Evolutionary conservation across 2,329 filamentous ascomycete species (phyloP), one percentile per base, ranked within the genome.

Genomic region (Aspergillus eucalypticola): DNA sequence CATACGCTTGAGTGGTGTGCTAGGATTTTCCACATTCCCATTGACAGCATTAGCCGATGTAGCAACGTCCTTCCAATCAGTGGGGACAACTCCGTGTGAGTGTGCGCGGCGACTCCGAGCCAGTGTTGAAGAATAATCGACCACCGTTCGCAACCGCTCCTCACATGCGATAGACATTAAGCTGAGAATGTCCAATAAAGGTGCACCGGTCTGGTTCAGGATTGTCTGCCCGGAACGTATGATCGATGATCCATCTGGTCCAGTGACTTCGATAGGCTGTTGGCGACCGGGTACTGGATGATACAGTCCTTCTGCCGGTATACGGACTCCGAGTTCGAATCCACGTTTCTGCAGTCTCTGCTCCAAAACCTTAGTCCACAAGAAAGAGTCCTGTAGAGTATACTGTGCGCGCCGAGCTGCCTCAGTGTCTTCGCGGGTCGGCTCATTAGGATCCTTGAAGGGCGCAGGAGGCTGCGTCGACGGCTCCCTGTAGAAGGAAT

Each of bases 121-220:
- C 49, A 96, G 78, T 8, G 83, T 83, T 57, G 88, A 85, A 10
- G 91, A 88, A 68, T 96, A 92, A 70, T 93, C 90, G 3, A 97
- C 72, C 29, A 97, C 77, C 11, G 87, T 86, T 56, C 90, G 84
- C 39, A 97, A 68, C 27, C 92, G 85, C 67, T 96, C 90, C 71
- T 94, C 91, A 8, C 91, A 88, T 17, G 91, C 90, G 59, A 97
- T 84, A 5, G 92, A 95, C 60, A 97, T 74, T 15, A 97, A 81
- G 25, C 91, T 90, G 48, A 97, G 78, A 66, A 97, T 90, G 62
- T 96, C 92, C 13, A 90, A 89, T 35, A 96, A 80, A 56, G 85
- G 87, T 1, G 90, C 86, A 46, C 77, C 78, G 52, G 79, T 78
- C 48, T 92, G 90, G 38, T 89, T 87, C 0, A 95, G 85, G 39